Base-by-base conservation (phyloP, 2,329 filamentous ascomycete genomes). In the Fusarium musae region DNA sequence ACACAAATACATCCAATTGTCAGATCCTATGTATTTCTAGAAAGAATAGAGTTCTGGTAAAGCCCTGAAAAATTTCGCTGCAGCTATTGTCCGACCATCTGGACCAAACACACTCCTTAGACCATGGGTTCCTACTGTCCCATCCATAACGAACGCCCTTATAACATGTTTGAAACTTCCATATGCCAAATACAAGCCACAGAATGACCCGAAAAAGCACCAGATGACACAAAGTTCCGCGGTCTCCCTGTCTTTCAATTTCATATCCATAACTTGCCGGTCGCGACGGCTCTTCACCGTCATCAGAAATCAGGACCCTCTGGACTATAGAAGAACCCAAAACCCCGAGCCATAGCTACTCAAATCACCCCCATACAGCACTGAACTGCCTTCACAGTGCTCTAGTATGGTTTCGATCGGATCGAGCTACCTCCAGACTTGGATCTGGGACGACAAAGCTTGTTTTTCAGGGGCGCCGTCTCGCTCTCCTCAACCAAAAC, bases 31-130 rank as follows among this genome's bases (percentile, higher is more conserved):
- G 15, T 34, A 23, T 17, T 17, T 50, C 7, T 26, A 26, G 17
- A 37, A 26, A 21, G 3, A 16, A 26, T 26, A 17, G 1, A 26
- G 12, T 13, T 15, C 3, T 36, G 17, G 15, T 0, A 0, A 2
- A 16, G 4, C 11, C 3, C 17, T 5, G 6, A 12, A 11, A 36
- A 8, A 3, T 3, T 13, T 36, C 4, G 15, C 5, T 32, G 32
- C 2, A 13, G 2, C 32, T 6, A 34, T 34, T 6, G 4, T 34
- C 12, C 2, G 6, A 1, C 19, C n/a, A 50, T 23, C 3, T 32
- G 15, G 21, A 34, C 28, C 21, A 32, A 50, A 16, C 30, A 16
- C 17, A 26, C 17, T 21, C n/a, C 11, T 1, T 15, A 8, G 17
- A 36, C 5, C 16, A 6, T 21, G 9, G n/a, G 16, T 3, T 4